Evolutionary conservation across 2,329 filamentous ascomycete species (phyloP), one percentile per base, ranked within the genome.

Genomic region (Scedosporium dehoogii): DNA sequence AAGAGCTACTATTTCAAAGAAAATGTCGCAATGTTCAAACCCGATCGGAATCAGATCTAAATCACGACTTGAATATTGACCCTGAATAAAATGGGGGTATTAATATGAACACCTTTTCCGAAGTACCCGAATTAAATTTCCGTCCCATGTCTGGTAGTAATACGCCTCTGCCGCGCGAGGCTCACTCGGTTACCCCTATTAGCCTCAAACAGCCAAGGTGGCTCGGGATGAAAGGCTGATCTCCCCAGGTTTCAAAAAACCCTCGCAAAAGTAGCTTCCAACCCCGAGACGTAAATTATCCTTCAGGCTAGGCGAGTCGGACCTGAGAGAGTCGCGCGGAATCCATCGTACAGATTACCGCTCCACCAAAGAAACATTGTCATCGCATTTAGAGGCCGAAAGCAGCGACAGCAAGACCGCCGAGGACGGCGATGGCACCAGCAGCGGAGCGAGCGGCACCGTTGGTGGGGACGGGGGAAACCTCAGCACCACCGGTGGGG

Each of bases 351-450:
- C 64, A 59, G 63, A 59, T 38, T 38, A 51, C 46, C 29, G 62
- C 48, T 41, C 51, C 64, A n/a, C 21, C 46, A 18, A 60, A 48
- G 33, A 59, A 60, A 61, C 33, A 38, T 38, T 62, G 62, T 23
- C 60, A 61, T 21, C 62, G 53, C 23, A 64, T 33, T 62, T 62
- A 62, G 41, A 62, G 53, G 41, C 21, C 41, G 60, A 62, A 58
- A 38, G 55, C 60, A 41, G 60, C 60, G 33, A 62, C 41, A 51
- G 60, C 60, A 42, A 58, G 25, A 16, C 51, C 60, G 21, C 38
- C 60, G 60, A 62, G 18, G 23, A 62, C 33, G 41, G 60, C 60
- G 29, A 62, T 14, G 9, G 60, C 51, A 55, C 60, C 53, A n/a
- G 53, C 41, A 21, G 38, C 53, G 60, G 56, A 38, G 56, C 38